These are phyloP conservation scores for Scutellaria minor DNA, from an alignment of 257 asterid species.

Conservation along the genomic window DNA sequence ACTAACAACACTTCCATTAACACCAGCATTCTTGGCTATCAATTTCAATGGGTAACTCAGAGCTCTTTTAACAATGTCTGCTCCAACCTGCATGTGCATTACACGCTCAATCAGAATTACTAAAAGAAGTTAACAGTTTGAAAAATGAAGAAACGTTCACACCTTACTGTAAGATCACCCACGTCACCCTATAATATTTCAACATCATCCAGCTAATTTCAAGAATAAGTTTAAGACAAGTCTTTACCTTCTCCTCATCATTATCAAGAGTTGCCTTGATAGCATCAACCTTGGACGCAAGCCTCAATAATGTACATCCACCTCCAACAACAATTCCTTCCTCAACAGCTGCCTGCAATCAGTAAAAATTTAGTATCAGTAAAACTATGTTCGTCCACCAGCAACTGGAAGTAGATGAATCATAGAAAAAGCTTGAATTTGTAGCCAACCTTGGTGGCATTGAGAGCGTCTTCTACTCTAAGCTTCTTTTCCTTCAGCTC, in stretches of 20 bases:
- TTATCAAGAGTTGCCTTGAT: slow-evolving; percentile 77
- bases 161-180: not conserved
- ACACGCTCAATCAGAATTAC: not conserved
- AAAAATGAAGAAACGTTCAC: not conserved
- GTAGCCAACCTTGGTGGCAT: slow-evolving; percentile 81
- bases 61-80: slow-evolving; percentile 95
- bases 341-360: slow-evolving; percentile 94
- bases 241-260: slow-evolving; percentile 84
- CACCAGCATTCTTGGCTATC: slow-evolving; percentile 98
- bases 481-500: slow-evolving; percentile 97
- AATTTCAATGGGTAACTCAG: slow-evolving; percentile 95
- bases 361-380: slow-evolving; percentile 15
- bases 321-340: slow-evolving; percentile 99
- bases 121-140: not conserved
- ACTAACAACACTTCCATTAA: slow-evolving; percentile 95
- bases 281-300: slow-evolving; percentile 88
- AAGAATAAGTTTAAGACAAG: not conserved
- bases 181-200: not conserved
- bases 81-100: slow-evolving; percentile 72
- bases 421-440: not conserved
- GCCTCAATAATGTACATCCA: slow-evolving; percentile 90
- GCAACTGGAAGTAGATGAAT: not conserved
- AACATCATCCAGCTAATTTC: slow-evolving; percentile 2
- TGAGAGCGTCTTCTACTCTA: slow-evolving; percentile 98
- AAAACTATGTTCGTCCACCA: not conserved